Conservation (phyloP, 306 rosid genomes). For the Prunus mongolica region DNA sequence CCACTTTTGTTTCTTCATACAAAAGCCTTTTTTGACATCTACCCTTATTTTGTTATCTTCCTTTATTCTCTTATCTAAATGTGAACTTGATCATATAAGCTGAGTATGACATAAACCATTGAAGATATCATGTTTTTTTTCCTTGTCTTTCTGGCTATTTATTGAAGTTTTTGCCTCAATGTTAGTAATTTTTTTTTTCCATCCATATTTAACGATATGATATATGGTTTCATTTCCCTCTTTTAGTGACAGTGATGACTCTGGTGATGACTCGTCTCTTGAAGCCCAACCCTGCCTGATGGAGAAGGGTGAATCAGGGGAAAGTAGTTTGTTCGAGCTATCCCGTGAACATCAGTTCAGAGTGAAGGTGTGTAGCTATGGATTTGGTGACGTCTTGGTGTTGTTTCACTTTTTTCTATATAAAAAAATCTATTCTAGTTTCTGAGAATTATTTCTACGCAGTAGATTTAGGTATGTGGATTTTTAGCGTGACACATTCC, state of each 20-base stretch:
- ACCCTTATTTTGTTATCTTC: neutral
- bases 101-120: neutral
- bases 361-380: slow-evolving; percentile 48
- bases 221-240: slow-evolving; percentile 7
- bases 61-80: neutral
- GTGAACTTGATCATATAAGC: neutral
- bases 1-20: neutral
- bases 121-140: neutral
- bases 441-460: neutral
- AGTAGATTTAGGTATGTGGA: neutral
- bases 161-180: neutral
- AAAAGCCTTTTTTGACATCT: too few relatives aligned
- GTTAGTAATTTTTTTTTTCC: neutral
- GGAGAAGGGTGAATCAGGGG: slow-evolving; percentile 61
- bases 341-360: slow-evolving; percentile 56
- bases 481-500: neutral
- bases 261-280: slow-evolving; percentile 35
- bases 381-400: neutral
- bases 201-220: neutral
- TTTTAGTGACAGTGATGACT: slow-evolving; percentile 60
- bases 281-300: slow-evolving; percentile 52
- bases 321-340: slow-evolving; percentile 60
- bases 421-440: neutral
- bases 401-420: neutral
- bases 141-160: neutral